Evolutionary conservation across 345 rosid genomes (phyloP).

Genomic region (Boechera stricta): DNA sequence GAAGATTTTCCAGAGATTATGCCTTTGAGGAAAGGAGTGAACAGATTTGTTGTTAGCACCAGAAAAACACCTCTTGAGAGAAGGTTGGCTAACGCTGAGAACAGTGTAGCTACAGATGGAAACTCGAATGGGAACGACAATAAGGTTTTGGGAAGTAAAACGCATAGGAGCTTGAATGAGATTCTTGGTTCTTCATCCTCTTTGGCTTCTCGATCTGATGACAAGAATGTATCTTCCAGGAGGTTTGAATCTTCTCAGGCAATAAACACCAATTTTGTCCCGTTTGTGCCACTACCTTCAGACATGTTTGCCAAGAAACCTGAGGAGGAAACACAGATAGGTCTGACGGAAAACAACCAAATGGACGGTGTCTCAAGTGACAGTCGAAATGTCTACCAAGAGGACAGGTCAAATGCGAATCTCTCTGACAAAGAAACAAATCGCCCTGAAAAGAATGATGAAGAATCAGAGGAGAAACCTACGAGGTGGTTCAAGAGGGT

Average conservation of each 20-base stretch:
- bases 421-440: slow-evolving; percentile 42
- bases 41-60: slow-evolving; percentile 87
- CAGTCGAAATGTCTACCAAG: slow-evolving; percentile 31
- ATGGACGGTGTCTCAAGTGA: slow-evolving; percentile 15
- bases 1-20: slow-evolving; percentile 90
- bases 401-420: slow-evolving; percentile 33
- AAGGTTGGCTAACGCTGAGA: slow-evolving; percentile 63
- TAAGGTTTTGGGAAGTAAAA: slow-evolving; percentile 33
- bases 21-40: slow-evolving; percentile 96
- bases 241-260: slow-evolving; percentile 49
- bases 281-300: slow-evolving; percentile 81
- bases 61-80: slow-evolving; percentile 90
- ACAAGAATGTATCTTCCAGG: slow-evolving; percentile 26
- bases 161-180: slow-evolving; percentile 50
- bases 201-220: slow-evolving; percentile 38
- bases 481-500: slow-evolving; percentile 76
- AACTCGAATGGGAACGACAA: slow-evolving; percentile 36
- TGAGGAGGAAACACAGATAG: slow-evolving; percentile 43
- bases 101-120: slow-evolving; percentile 24
- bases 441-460: slow-evolving; percentile 51
- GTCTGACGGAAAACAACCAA: slow-evolving; percentile 33
- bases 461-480: slow-evolving; percentile 59
- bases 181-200: slow-evolving; percentile 53
- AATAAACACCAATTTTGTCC: slow-evolving; percentile 54
- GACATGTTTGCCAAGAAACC: slow-evolving; percentile 77